Percentiles rank a stretch among this genome's conserved stretches.
Conservation (phyloP, 768 basidiomycete genomes). For the Kwoniella sp. region DNA sequence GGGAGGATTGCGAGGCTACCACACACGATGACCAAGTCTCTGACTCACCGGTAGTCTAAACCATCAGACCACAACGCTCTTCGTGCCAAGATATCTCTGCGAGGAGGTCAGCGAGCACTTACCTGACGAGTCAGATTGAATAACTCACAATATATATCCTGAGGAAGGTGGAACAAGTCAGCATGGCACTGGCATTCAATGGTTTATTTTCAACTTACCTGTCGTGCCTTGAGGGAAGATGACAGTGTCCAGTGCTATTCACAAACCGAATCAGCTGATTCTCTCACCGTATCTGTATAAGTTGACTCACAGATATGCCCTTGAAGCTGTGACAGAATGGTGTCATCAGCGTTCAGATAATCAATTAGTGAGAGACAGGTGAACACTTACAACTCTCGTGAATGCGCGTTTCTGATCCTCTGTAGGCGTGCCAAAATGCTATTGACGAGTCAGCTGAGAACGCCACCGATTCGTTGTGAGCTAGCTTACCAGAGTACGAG, state of each 20-base stretch:
- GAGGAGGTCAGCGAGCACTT: conserved; percentile 4
- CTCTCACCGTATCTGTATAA: not conserved
- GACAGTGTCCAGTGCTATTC: conserved; percentile 72
- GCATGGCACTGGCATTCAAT: too few relatives aligned
- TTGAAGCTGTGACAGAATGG: conserved; percentile 42
- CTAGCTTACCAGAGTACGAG: conserved; percentile 74
- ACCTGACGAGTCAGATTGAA: not conserved
- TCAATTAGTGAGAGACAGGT: too few relatives aligned
- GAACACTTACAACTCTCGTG: conserved; percentile 67
- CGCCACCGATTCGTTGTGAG: not conserved
- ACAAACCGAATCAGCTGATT: not conserved
- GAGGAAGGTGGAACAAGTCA: conserved; percentile 51
- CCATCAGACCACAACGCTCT: conserved; percentile 50
- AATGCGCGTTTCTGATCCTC: conserved; percentile 82
- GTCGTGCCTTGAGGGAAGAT: conserved; percentile 69
- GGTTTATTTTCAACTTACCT: too few relatives aligned
- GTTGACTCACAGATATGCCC: conserved; percentile 57
- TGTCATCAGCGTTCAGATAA: conserved; percentile 8
- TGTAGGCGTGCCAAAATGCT: conserved; percentile 88
- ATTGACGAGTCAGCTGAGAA: not conserved
- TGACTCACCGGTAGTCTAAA: conserved; percentile 54
- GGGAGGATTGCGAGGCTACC: not conserved
- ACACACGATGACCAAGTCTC: too few relatives aligned
- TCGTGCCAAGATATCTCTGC: conserved; percentile 27
- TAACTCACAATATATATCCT: conserved; percentile 60